Evolutionary conservation across 495 filamentous ascomycete genomes (phyloP).

Genomic region (Jackrogersella multiformis): DNA sequence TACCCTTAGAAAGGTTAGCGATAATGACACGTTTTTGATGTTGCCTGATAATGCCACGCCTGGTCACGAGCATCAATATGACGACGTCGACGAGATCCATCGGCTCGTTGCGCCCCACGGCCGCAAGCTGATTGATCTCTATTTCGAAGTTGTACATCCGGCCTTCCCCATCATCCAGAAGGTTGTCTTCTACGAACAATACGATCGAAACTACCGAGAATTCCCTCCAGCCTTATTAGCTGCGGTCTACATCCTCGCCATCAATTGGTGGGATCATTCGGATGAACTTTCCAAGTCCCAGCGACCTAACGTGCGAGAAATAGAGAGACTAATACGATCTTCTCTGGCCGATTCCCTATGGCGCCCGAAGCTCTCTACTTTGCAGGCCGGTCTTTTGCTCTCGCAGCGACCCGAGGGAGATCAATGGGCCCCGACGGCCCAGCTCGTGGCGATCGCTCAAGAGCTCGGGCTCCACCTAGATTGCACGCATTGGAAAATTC

Average conservation of each 20-base stretch:
- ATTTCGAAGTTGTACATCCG: slow-evolving; percentile 88
- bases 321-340: slow-evolving; percentile 80
- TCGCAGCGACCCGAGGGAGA: slow-evolving; percentile 88
- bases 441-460: slow-evolving; percentile 81
- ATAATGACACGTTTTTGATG: slow-evolving; percentile 85
- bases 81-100: slow-evolving; percentile 83
- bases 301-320: slow-evolving; percentile 74
- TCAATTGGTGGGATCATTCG: slow-evolving; percentile 88
- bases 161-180: slow-evolving; percentile 92
- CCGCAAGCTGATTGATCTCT: slow-evolving; percentile 81
- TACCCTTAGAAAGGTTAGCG: slow-evolving; percentile 80
- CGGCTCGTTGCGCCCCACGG: slow-evolving; percentile 84
- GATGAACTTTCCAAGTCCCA: slow-evolving; percentile 69
- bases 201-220: slow-evolving; percentile 75
- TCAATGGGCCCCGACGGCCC: slow-evolving; percentile 85
- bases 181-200: slow-evolving; percentile 84
- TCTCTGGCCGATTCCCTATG: slow-evolving; percentile 80
- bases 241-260: slow-evolving; percentile 87
- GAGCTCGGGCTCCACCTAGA: slow-evolving; percentile 89
- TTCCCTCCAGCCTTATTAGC: slow-evolving; percentile 87
- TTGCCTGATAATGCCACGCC: slow-evolving; percentile 71
- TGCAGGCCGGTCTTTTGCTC: slow-evolving; percentile 89
- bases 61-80: slow-evolving; percentile 65
- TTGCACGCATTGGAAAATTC: slow-evolving; percentile 87
- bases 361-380: slow-evolving; percentile 87